Evolutionary conservation across 495 filamentous ascomycete species (phyloP), one percentile per base, ranked within the genome.

Genomic region (Thermothielavioides terrestris): DNA sequence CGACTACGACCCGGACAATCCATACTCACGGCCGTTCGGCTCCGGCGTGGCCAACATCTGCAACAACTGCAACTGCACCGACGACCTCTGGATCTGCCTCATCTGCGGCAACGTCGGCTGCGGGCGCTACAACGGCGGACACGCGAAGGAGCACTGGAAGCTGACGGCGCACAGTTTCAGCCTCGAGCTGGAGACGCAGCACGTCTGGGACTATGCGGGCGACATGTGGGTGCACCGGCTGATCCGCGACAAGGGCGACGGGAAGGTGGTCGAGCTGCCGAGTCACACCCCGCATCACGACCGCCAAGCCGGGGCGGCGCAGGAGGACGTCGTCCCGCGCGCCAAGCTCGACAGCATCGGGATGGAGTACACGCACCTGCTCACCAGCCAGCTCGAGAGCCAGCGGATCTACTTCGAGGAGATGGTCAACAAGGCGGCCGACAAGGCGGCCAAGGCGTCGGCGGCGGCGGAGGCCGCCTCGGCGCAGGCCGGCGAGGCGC

Each of bases 181-280:
- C 40, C 84, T 98, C 70, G 94, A 98, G 61, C 78, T 97, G 27
- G 79, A 80, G 35, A 90, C 89, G 0, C 91, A 98, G 62, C 85
- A 91, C 50, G 88, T 98, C 5, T 98, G 92, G 92, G 94, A 98
- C 71, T 98, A 98, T 60, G 85, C 85, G 0, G 86, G 85, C 28
- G 94, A 98, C 58, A 84, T 82, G 53, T 98, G 95, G 73, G 92
- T 97, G 17, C 92, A 98, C 68, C 84, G 92, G 9, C 80, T 98
- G 28, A 91, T 97, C 46, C 84, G 92, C 56, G 86, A 85, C 56
- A 94, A 95, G 68, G 82, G 85, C 4, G 89, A 95, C 61, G 88
- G 87, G 40, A 89, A 96, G 60, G 74, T 95, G 1, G 83, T 95
- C 35, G 89, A 95, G 62, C 72, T 95, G 23, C 86, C 89, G 4